Evolutionary conservation across 163 green algal species (phyloP).

Genomic region (Coccomyxa subellipsoidea): DNA sequence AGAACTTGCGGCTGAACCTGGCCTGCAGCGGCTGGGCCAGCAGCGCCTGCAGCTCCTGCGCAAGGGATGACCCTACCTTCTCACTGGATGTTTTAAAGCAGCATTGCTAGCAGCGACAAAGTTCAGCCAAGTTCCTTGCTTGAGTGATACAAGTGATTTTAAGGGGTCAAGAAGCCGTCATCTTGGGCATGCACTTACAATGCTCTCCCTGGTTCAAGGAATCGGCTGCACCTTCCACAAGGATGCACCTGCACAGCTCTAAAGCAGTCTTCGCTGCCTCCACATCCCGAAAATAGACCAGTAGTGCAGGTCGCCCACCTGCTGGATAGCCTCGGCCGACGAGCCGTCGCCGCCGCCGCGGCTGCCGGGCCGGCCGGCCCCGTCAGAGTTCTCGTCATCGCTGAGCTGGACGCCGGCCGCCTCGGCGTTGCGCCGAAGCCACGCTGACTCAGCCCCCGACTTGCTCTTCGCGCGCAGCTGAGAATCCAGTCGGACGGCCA

Average conservation of each 20-base stretch:
- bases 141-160: neutral
- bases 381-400: slow-evolving; percentile 36
- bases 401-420: slow-evolving; percentile 47
- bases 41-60: slow-evolving; percentile 55
- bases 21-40: slow-evolving; percentile 66
- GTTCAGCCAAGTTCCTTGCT: neutral
- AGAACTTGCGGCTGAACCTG: slow-evolving; percentile 62
- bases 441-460: slow-evolving; percentile 53
- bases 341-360: neutral
- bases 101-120: neutral
- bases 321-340: slow-evolving; percentile 11
- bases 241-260: no score
- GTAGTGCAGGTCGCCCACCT: slow-evolving; percentile 1
- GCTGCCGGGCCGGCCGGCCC: slow-evolving; percentile 12
- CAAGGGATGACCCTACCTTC: neutral
- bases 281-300: neutral
- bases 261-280: no score
- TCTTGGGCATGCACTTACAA: neutral
- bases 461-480: slow-evolving; percentile 63
- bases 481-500: slow-evolving; percentile 73
- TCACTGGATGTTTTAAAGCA: neutral
- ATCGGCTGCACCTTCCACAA: slow-evolving; percentile 13
- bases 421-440: slow-evolving; percentile 54
- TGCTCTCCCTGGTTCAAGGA: slow-evolving; percentile 19
- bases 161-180: neutral